Base-by-base conservation (phyloP, 2,329 filamentous ascomycete genomes). In the Scedosporium boydii region DNA sequence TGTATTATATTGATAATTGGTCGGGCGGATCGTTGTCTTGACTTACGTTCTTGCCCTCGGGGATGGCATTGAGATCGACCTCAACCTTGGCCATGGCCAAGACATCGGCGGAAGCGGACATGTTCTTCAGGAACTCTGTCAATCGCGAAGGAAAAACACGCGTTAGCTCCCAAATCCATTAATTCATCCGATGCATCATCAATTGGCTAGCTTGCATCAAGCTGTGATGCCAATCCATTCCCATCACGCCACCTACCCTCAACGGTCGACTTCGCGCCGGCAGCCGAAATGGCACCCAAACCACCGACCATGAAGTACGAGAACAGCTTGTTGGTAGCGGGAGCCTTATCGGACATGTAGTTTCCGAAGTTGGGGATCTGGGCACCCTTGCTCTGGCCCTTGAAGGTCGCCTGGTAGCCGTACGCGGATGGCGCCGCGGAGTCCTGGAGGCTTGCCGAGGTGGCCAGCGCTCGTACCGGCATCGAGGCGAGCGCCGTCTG, bases 41-140 rank as follows among this genome's bases (percentile, higher is more conserved):
- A 82, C 89, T 76, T 82, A 93, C 95, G 82, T 99, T 99, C 90
- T 98, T 99, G 85, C 95, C 95, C 84, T 98, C 93, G 66, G 95
- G 95, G 72, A 99, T 98, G 67, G 91, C 78, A 72, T 82, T 83
- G 69, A 99, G 89, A 78, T 96, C 91, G 70, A 99, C 89, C 83
- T 99, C 95, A 70, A 99, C 95, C 88, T 99, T 99, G 78, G 95
- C 95, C 87, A 97, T 96, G 75, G 96, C 95, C 80, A 99, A 81
- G 74, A 99, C 92, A 74, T 99, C 95, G 79, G 95, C 95, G 66
- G 95, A 99, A 67, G 95, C 95, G 72, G 93, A 96, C 96, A 99
- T 98, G 87, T 97, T 99, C 82, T 96, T 91, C 68, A 99, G 85
- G 86, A 99, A 99, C 81, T 99, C 95, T 99, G 78, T 68, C 69